Evolutionary conservation across 2,329 filamentous ascomycete species (phyloP).

Genomic region (Beauveria medogensis): DNA sequence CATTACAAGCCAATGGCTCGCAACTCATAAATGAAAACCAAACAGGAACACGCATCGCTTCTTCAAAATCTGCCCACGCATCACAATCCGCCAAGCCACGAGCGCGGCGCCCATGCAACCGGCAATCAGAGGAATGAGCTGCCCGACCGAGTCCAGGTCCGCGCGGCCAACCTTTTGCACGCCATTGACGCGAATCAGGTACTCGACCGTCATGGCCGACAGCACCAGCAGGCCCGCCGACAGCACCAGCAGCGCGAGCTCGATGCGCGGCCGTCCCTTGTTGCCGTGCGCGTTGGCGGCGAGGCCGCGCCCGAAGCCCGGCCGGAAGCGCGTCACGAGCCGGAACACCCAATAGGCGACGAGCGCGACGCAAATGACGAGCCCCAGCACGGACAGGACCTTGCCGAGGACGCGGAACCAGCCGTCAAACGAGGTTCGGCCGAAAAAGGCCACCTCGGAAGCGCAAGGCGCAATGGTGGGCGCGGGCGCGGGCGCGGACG

Average conservation of each 20-base stretch:
- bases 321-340: constrained; percentile 9
- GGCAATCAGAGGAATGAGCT: constrained; percentile 19
- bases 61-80: constrained; percentile 12
- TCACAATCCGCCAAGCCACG: constrained; percentile 16
- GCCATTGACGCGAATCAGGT: constrained; percentile 15
- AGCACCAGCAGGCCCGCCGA: constrained; percentile 16
- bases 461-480: too few relatives aligned
- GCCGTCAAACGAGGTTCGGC: constrained; percentile 13
- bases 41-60: constrained; percentile 17
- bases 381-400: constrained; percentile 12
- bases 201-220: constrained; percentile 16
- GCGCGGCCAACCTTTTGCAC: constrained; percentile 12
- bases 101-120: constrained; percentile 14
- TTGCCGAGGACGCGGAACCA: constrained; percentile 16
- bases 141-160: constrained; percentile 15
- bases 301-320: constrained; percentile 11
- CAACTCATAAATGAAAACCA: constrained; percentile 14
- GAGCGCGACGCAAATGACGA: constrained; percentile 14
- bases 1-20: not conserved
- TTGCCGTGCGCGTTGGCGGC: not conserved
- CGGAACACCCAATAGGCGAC: constrained; percentile 6
- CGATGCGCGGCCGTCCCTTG: constrained; percentile 14
- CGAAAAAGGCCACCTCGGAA: constrained; percentile 16
- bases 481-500: too few relatives aligned
- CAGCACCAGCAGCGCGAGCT: constrained; percentile 15